Evolutionary conservation across 2,329 filamentous ascomycete genomes (phyloP).

Genomic region (Verticillium albo-atrum): DNA sequence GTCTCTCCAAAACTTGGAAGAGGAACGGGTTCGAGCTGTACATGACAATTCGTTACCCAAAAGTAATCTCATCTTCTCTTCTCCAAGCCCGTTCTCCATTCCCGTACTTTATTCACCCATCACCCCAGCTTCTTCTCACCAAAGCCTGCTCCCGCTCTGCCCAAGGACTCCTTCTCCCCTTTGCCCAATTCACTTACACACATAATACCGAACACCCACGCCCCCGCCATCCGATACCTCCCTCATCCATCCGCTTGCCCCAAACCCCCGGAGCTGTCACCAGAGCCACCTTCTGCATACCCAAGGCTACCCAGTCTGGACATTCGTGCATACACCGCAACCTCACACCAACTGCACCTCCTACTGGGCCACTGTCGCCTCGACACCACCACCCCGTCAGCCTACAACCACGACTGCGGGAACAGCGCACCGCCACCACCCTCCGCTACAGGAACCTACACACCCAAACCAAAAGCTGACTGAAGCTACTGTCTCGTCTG

Average conservation of each 20-base stretch:
- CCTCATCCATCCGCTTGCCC: too few species aligned
- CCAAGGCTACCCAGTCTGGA: neutral
- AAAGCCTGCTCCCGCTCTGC: neutral
- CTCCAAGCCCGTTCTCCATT: neutral
- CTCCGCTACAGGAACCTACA: neutral
- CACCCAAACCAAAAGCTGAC: neutral
- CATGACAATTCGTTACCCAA: neutral
- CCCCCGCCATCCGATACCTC: neutral
- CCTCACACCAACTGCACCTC: neutral
- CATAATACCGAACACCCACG: neutral
- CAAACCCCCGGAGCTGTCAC: too few species aligned
- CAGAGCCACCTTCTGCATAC: neutral
- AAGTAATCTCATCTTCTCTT: neutral
- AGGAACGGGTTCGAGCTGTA: neutral
- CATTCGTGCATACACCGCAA: neutral
- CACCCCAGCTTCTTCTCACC: neutral
- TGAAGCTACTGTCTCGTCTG: neutral
- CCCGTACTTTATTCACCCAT: neutral
- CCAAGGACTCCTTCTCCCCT: neutral
- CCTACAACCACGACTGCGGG: neutral
- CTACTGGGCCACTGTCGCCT: neutral
- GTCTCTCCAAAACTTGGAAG: neutral
- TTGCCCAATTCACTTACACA: neutral
- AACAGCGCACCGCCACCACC: neutral
- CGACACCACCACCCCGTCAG: neutral